phyloP scores from a whole-genome alignment of 225 moss, liverwort and hornwort species.

The Neckera pumila region DNA sequence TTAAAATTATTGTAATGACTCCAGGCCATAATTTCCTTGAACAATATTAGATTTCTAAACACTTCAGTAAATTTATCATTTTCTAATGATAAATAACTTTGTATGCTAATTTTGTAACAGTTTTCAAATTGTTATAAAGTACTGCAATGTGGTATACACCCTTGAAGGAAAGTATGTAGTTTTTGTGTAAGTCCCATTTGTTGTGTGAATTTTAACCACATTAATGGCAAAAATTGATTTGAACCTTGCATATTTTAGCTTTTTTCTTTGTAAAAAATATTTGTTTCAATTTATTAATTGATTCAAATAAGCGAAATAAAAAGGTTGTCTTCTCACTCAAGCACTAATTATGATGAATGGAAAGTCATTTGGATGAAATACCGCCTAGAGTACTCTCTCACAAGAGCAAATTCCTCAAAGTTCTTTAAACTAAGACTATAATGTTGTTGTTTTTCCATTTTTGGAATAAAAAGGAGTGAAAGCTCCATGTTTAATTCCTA shows the following conservation, averaged over 20 bases:
- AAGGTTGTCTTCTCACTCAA: not conserved
- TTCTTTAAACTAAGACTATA: not conserved
- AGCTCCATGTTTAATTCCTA: too few species aligned
- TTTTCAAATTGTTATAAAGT: not conserved
- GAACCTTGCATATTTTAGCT: too few species aligned
- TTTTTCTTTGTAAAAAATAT: too few species aligned
- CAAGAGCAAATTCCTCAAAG: not conserved
- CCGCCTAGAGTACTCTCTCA: not conserved
- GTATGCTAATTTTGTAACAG: too few species aligned
- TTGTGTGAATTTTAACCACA: too few species aligned
- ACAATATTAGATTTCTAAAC: not conserved
- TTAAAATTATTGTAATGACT: not conserved
- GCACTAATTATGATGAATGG: not conserved
- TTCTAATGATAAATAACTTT: not conserved
- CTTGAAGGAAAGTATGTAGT: not conserved
- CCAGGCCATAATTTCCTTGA: not conserved
- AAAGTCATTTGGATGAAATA: not conserved
- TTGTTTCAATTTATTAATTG: too few species aligned
- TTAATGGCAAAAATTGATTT: too few species aligned
- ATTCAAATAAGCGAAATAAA: not conserved
- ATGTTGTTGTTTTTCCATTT: fast-evolving
- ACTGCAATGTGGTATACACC: too few species aligned
- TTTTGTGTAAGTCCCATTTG: too few species aligned
- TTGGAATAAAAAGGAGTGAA: not conserved
- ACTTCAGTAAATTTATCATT: not conserved